These are phyloP conservation scores for Biscutella laevigata DNA, from an alignment of 441 rosid species.

Conservation along the genomic window DNA sequence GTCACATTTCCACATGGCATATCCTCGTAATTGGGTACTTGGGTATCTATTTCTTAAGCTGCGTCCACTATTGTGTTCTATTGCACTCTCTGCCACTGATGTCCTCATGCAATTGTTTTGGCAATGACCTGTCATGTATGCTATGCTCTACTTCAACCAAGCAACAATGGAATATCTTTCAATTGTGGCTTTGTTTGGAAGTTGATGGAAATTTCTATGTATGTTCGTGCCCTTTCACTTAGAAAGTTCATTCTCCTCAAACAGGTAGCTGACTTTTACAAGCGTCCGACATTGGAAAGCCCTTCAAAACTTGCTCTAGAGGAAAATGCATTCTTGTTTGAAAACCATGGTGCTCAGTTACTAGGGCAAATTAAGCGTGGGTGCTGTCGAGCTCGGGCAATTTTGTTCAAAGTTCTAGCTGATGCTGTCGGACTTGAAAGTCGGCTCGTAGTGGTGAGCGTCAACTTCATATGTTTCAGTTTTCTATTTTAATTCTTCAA, in stretches of 20 bases:
- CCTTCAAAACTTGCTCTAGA: slow-evolving; percentile 83
- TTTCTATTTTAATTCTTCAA: not conserved
- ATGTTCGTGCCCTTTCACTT: not conserved
- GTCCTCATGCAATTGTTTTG: not conserved
- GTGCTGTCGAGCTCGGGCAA: slow-evolving; percentile 91
- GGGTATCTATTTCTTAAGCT: not conserved
- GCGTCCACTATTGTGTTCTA: not conserved
- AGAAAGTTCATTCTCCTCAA: not conserved
- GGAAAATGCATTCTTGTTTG: slow-evolving; percentile 65
- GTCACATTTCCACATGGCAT: not conserved
- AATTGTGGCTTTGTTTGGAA: not conserved
- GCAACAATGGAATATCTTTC: not conserved
- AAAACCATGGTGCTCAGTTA: slow-evolving; percentile 70
- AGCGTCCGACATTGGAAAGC: slow-evolving; percentile 70
- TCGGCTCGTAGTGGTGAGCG: slow-evolving; percentile 85
- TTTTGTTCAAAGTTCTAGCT: slow-evolving; percentile 88
- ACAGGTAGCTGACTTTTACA: slow-evolving; percentile 88
- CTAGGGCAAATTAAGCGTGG: slow-evolving; percentile 94
- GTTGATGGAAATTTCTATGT: not conserved
- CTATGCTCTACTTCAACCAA: not conserved
- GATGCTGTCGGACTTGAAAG: slow-evolving; percentile 94
- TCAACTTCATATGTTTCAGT: slow-evolving; percentile 5
- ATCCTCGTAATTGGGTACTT: not conserved
- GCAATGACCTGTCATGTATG: not conserved
- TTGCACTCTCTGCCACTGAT: not conserved